Conservation (phyloP, 1,139 yeast species). For the Saccharomyces pastorianus region DNA sequence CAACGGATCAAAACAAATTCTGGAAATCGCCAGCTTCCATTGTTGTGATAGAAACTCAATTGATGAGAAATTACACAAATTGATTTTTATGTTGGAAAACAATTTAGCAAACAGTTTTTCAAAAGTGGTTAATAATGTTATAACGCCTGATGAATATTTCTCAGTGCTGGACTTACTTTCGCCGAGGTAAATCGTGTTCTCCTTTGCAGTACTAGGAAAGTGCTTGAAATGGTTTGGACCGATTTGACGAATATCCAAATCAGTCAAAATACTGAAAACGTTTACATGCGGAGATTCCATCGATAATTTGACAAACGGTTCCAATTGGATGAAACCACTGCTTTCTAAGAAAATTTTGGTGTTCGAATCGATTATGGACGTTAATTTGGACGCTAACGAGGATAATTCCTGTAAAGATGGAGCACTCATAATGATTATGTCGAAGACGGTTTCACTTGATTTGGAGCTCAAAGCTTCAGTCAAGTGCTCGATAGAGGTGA, state of each 20-base stretch:
- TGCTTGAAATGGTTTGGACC: slow-evolving; percentile 30
- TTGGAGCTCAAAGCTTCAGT: slow-evolving; percentile 7
- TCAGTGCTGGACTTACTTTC: slow-evolving; percentile 13
- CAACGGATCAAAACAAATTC: slow-evolving; percentile 69
- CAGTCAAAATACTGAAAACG: slow-evolving; percentile 56
- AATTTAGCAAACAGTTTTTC: slow-evolving; percentile 26
- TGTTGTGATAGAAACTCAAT: slow-evolving; percentile 63
- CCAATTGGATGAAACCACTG: slow-evolving; percentile 63
- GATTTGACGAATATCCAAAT: slow-evolving; percentile 48
- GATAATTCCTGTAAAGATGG: slow-evolving; percentile 43
- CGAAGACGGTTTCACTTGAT: slow-evolving; percentile 32
- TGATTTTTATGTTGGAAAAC: slow-evolving; percentile 34
- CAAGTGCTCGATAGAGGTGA: slow-evolving; percentile 17
- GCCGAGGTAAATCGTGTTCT: slow-evolving; percentile 23
- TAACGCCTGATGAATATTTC: slow-evolving; percentile 20
- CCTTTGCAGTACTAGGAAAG: slow-evolving; percentile 18
- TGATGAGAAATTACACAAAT: slow-evolving; percentile 34
- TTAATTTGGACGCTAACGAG: slow-evolving; percentile 33
- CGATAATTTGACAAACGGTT: slow-evolving; percentile 49
- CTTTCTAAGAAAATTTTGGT: slow-evolving; percentile 57
- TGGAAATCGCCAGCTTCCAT: slow-evolving; percentile 78
- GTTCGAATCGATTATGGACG: slow-evolving; percentile 32
- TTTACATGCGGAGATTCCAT: slow-evolving; percentile 31
- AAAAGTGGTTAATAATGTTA: slow-evolving; percentile 23
- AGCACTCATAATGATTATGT: slow-evolving; percentile 42